Evolutionary conservation across 805 yeast genomes (phyloP), one percentile per base, ranked within the genome.

Genomic region (Sugiyamaella americana): DNA sequence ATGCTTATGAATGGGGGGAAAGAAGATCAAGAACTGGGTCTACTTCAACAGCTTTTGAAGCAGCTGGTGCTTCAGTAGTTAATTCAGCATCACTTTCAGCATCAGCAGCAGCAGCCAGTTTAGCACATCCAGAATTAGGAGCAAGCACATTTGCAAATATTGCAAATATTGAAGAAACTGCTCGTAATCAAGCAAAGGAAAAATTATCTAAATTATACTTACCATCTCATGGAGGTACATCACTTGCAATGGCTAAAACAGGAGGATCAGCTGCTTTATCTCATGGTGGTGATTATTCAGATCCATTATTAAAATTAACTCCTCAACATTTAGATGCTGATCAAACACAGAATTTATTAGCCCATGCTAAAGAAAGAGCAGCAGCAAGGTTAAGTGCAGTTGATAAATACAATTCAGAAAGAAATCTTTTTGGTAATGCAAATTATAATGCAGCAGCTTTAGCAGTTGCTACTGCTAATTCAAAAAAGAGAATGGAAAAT

Each of bases 401-500:
- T 46, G 74, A 74, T 53, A 65, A 67, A 50, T 51, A 61, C 60
- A 55, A 72, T 61, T 62, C 70, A 53, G 63, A 70, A 56, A 54
- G 73, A 61, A 63, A 65, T 49, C 50, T 69, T 17, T 61, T 60
- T 49, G 58, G 63, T 16, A 76, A 77, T 55, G 77, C 77, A 16
- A 79, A 75, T 40, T 74, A 69, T 60, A 87, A 87, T 67, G 78
- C 79, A 52, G 75, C 76, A 53, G 97, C 96, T 1, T 73, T 83
- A 45, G 80, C 81, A 24, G 68, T 84, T 51, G 96, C 96, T 2
- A 84, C 84, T 61, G 75, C 76, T 51, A 79, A 79, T 57, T 70
- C 75, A 40, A 77, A 75, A 42, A 79, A 77, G 60, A 75, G 91
- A 58, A 59, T 74, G 41, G 70, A 72, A 51, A 61, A 69, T 51